Conservation (phyloP, 805 yeast species). For the Myxozyma lipomycoides region DNA sequence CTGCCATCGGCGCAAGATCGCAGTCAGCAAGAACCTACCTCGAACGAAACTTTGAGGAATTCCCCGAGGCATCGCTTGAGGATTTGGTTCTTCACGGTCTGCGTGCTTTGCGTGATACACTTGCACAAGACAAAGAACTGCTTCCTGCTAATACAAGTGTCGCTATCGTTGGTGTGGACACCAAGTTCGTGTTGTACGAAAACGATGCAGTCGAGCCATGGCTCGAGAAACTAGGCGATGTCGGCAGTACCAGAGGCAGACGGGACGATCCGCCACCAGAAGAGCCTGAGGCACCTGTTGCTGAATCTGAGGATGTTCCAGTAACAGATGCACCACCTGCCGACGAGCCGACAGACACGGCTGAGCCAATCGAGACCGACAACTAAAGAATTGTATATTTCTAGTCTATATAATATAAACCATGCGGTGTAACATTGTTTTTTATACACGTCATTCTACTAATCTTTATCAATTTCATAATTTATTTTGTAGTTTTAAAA, state of each 20-base stretch:
- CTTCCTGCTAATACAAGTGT: conserved; percentile 80
- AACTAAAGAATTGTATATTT: neutral
- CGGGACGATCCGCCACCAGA: conserved; percentile 3
- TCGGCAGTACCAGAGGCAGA: conserved; percentile 23
- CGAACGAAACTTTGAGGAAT: conserved; percentile 76
- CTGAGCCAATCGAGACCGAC: conserved; percentile 27
- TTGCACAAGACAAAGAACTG: conserved; percentile 90
- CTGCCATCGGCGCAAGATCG: conserved; percentile 97
- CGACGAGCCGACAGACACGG: conserved; percentile 5
- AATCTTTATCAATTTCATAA: too few species aligned
- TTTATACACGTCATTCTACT: too few species aligned
- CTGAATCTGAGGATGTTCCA: conserved; percentile 13
- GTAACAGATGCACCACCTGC: conserved; percentile 14
- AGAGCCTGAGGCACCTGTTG: conserved; percentile 7
- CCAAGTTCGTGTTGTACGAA: conserved; percentile 71
- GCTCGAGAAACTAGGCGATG: conserved; percentile 61
- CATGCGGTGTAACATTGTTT: neutral
- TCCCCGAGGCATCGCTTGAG: conserved; percentile 58
- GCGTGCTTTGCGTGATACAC: conserved; percentile 86
- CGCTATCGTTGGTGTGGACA: conserved; percentile 84
- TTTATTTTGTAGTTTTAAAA: too few species aligned
- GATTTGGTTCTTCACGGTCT: conserved; percentile 81
- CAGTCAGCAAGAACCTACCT: conserved; percentile 96
- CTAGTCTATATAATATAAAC: neutral
- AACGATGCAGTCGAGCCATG: conserved; percentile 83